Evolutionary conservation across 768 basidiomycete genomes (phyloP), one percentile per base, ranked within the genome.

Genomic region (Tricholoma hemisulphureum): DNA sequence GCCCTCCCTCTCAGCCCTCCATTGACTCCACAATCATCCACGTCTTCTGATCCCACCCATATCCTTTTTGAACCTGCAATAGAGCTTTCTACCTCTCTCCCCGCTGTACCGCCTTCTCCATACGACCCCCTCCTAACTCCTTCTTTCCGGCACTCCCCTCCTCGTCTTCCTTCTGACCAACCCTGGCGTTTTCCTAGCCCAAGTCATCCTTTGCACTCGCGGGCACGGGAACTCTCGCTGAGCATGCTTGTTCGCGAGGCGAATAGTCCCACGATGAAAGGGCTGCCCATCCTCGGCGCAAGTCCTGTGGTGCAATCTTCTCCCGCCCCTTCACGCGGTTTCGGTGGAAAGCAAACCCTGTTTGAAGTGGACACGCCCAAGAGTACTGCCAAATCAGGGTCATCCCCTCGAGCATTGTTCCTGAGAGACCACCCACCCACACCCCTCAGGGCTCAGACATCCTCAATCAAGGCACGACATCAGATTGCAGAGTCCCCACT

Each of bases 151-250:
- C 89, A 91, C 69, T 89, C 88, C 9, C 87, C 88, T 16, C 82
- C 86, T 0, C 86, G 83, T 9, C 81, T 87, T 21, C 88, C 88
- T 6, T 88, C 86, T 16, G 86, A 89, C 63, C 89, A 91, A 58
- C 90, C 90, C 2, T 92, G 90, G 90, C 83, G 88, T 34, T 89
- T 85, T 66, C 84, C 87, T 7, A 91, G 88, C 64, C 88, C 89
- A 10, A 89, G 86, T 56, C 88, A 92, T 65, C 89, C 89, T 1
- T 71, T 91, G 39, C 86, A 90, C 69, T 85, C 83, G 16, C 79
- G 72, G 35, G 79, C 83, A 14, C 81, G 83, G 32, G 86, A 90
- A 56, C 66, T 89, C 16, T 86, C 86, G 28, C 73, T 92, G 43
- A 80, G 82, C 55, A 83, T 87, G 80, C 75, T 90, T 26, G 78